A percentile compares a stretch with the other conserved stretches of the same genome.
phyloP scores from a whole-genome alignment of 371 early-diverging fungal genomes.

The Coemansia sp. region DNA sequence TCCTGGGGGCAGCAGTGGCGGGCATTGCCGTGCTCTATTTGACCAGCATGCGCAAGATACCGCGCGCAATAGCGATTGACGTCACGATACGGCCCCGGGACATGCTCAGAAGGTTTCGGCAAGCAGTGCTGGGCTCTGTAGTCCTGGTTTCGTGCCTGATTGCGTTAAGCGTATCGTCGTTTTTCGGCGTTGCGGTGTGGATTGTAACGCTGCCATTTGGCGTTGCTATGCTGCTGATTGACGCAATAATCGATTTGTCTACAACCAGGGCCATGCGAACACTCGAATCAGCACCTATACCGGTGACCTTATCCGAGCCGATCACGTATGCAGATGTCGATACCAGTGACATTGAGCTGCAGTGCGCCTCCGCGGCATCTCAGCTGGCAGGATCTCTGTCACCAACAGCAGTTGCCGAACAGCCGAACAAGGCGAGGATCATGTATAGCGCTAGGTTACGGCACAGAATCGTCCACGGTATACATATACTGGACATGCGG shows the following conservation, averaged over 20 bases:
- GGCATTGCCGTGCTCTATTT: constrained; percentile 57
- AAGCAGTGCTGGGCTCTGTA: constrained; percentile 60
- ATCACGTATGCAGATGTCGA: too few species aligned
- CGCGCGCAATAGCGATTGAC: constrained; percentile 53
- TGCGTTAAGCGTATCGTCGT: constrained; percentile 64
- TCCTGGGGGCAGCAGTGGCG: constrained; percentile 58
- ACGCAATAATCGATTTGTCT: constrained; percentile 53
- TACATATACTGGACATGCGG: constrained; percentile 9
- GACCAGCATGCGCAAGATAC: constrained; percentile 53
- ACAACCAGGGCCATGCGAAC: not conserved
- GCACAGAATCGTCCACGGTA: not conserved
- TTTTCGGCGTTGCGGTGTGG: constrained; percentile 67
- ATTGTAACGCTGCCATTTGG: constrained; percentile 70
- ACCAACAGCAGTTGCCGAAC: not conserved
- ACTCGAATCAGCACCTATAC: not conserved
- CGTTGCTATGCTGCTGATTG: constrained; percentile 53
- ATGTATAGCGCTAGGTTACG: not conserved
- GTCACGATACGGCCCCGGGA: constrained; percentile 57
- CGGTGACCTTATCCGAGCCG: not conserved
- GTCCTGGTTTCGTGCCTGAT: constrained; percentile 56
- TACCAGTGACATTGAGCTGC: not conserved
- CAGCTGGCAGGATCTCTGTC: not conserved
- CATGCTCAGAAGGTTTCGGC: constrained; percentile 57
- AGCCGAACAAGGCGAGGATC: not conserved
- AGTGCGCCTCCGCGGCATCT: not conserved